Evolutionary conservation across 306 rosid species (phyloP).

Genomic region (Canavalia ensiformis): DNA sequence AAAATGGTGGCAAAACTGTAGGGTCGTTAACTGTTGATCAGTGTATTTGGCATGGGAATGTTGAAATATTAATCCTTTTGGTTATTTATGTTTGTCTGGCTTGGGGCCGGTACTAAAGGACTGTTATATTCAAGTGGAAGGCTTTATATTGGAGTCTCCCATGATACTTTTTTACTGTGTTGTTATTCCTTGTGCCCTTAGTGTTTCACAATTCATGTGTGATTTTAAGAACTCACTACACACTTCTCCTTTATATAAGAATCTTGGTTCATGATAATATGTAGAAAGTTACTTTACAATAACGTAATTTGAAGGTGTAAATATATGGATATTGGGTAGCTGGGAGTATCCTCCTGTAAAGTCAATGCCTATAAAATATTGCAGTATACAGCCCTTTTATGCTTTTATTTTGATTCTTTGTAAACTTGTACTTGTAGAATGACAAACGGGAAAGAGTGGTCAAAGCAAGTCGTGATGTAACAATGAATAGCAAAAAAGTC

Average conservation of each 20-base stretch:
- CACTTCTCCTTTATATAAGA: not conserved
- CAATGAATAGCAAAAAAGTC: slow-evolving; percentile 96
- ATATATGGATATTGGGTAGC: slow-evolving; percentile 19
- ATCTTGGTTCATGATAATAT: not conserved
- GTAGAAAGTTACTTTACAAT: slow-evolving; percentile 1
- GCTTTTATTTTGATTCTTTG: slow-evolving; percentile 39
- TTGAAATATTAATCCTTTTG: not conserved
- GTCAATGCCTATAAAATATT: not conserved
- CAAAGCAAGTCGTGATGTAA: slow-evolving; percentile 93
- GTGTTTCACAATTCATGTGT: not conserved
- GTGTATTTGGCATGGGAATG: slow-evolving; percentile 7
- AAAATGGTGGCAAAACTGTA: slow-evolving; percentile 17
- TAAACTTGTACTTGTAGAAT: slow-evolving; percentile 62
- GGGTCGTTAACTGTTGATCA: slow-evolving; percentile 4
- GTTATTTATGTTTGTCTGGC: slow-evolving; percentile 15
- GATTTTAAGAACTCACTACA: not conserved
- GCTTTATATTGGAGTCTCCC: slow-evolving; percentile 18
- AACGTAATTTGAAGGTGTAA: slow-evolving; percentile 25
- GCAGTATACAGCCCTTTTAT: slow-evolving; percentile 18
- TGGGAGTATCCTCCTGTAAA: slow-evolving; percentile 18
- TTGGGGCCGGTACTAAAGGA: not conserved
- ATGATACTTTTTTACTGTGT: not conserved
- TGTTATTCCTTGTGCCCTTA: not conserved
- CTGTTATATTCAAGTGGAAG: not conserved
- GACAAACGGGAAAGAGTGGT: slow-evolving; percentile 94